Evolutionary conservation across 495 filamentous ascomycete species (phyloP).

Genomic region (Thermothielavioides terrestris): DNA sequence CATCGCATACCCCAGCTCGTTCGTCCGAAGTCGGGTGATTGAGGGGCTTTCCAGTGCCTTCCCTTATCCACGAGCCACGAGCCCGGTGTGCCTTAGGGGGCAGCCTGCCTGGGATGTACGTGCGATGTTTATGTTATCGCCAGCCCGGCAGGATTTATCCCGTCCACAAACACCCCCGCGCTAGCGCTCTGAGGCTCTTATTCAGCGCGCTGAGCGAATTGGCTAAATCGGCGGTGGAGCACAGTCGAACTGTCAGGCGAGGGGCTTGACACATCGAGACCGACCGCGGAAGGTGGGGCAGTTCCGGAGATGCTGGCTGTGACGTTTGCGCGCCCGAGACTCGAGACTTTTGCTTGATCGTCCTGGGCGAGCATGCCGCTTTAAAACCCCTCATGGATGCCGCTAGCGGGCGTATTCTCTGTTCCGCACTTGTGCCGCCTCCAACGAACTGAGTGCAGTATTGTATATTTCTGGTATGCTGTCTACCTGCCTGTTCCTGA

Average conservation of each 20-base stretch:
- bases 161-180: conserved; percentile 2
- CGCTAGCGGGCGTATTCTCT: too few species aligned
- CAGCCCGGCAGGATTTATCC: background rate
- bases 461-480: conserved; percentile 1
- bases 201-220: conserved; percentile 10
- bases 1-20: conserved; percentile 1
- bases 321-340: background rate
- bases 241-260: background rate
- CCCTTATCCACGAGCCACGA: background rate
- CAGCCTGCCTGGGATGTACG: too few species aligned
- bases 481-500: background rate
- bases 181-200: conserved; percentile 12
- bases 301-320: too few species aligned
- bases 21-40: conserved; percentile 7
- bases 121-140: background rate
- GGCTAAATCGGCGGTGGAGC: conserved; percentile 17
- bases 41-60: background rate
- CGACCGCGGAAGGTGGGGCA: conserved; percentile 9
- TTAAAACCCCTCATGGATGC: background rate
- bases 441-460: too few species aligned
- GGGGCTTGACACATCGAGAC: too few species aligned
- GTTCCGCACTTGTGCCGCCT: background rate
- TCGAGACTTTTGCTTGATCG: too few species aligned
- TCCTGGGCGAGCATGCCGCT: too few species aligned
- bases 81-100: too few species aligned